Base-by-base conservation (phyloP, 192 early-diverging fungal genomes). In the Pilaira anomala region DNA sequence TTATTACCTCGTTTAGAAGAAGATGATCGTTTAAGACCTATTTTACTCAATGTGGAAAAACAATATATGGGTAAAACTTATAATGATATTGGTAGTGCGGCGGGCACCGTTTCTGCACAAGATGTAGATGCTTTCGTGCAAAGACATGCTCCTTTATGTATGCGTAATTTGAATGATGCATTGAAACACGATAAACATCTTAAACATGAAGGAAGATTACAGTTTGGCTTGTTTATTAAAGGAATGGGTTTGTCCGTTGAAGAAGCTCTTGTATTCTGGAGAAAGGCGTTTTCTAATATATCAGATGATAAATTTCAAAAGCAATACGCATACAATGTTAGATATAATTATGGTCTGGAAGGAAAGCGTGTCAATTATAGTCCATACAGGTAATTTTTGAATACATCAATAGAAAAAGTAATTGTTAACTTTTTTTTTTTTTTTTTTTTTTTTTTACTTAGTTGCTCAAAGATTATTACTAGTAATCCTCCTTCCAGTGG, bases 321-420 rank as follows among this genome's bases (percentile, higher is more conserved):
- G 74, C 79, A 87, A 50, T 94, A 98, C 56, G 83, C 94, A 3
- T 98, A 98, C 76, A 95, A 96, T 74, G 83, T 98, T 45, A 84
- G 95, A 33, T 93, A 96, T 82, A 93, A 92, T 77, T 98, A 98
- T 72, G 97, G 97, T 60, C 67, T 87, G 66, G 97, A 98, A 71
- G 97, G 97, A 46, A 90, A 87, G 44, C 87, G 97, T 12, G 76
- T 77, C 18, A 78, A 92, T 76, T 93, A 92, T 68, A 74, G 75
- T 29, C 85, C 92, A 14, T 93, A 87, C 62, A 82, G 76, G 84
- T 86, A 82, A 54, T 21, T 30, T 12, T 12, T 36, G 30, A 22
- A 8, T 36, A 22, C 1, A 33, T 18, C 13, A 33, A 6, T 7
- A 22, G 24, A 25, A 22, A 11, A 19, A 48, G 9, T 48, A 5